These are phyloP conservation scores for Magnaporthiopsis poae DNA, from an alignment of 2,329 filamentous ascomycete genomes.

Conservation along the genomic window DNA sequence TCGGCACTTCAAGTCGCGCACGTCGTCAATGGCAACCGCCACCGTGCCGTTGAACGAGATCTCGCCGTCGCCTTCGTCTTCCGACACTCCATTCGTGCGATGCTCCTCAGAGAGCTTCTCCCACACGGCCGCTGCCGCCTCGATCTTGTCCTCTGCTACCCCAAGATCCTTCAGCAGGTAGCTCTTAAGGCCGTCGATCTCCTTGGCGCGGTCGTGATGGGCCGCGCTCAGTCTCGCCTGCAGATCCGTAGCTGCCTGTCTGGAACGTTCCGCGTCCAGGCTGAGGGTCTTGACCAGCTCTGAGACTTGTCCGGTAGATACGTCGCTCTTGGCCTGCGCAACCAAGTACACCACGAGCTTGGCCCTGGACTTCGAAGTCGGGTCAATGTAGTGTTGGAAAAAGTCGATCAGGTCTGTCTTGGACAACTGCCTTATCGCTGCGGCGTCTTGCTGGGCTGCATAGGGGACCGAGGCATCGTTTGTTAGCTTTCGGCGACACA, in stretches of 20 bases:
- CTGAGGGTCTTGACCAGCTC: conserved; percentile 28
- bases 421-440: conserved; percentile 60
- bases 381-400: conserved; percentile 65
- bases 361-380: conserved; percentile 61
- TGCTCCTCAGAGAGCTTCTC: conserved; percentile 22
- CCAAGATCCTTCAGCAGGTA: conserved; percentile 39
- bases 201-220: conserved; percentile 34
- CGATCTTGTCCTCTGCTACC: conserved; percentile 39
- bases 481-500: neutral
- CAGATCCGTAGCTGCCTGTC: conserved; percentile 23
- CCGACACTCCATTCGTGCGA: conserved; percentile 21
- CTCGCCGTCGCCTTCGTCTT: conserved; percentile 18
- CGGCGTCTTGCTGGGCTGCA: conserved; percentile 65
- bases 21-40: conserved; percentile 61
- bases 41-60: conserved; percentile 39
- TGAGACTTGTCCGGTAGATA: conserved; percentile 30
- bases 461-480: neutral
- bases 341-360: conserved; percentile 77
- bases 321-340: conserved; percentile 54
- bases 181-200: conserved; percentile 38
- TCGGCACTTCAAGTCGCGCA: conserved; percentile 69
- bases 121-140: conserved; percentile 29
- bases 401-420: conserved; percentile 74
- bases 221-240: conserved; percentile 25
- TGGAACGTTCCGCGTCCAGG: conserved; percentile 23